Evolutionary conservation across 352 stramenopile genomes (phyloP).

Genomic region (Phytophthora rubi): DNA sequence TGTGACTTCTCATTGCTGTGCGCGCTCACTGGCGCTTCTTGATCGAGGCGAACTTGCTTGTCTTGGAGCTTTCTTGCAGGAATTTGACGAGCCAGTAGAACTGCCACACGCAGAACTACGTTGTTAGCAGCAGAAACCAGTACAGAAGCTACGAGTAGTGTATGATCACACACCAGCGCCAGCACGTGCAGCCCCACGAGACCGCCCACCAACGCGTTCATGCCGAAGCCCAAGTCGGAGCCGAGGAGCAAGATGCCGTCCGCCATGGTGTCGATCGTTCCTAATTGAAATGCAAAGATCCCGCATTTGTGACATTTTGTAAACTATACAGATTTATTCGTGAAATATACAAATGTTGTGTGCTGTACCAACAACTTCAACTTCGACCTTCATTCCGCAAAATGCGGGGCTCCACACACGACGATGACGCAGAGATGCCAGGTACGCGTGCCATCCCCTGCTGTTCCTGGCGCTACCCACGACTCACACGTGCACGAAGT

Average conservation of each 20-base stretch:
- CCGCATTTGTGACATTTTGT: slow-evolving; percentile 1
- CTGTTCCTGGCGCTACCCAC: neutral
- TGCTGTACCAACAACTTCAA: slow-evolving; percentile 31
- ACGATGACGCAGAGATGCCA: neutral
- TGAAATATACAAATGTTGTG: slow-evolving; percentile 4
- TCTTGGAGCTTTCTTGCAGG: slow-evolving; percentile 61
- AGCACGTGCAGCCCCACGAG: slow-evolving; percentile 79
- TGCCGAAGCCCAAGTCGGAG: slow-evolving; percentile 51
- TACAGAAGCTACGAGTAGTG: neutral
- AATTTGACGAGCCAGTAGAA: slow-evolving; percentile 75
- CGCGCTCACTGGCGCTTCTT: slow-evolving; percentile 69
- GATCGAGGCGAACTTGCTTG: slow-evolving; percentile 38
- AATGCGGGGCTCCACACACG: slow-evolving; percentile 14
- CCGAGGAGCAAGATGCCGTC: slow-evolving; percentile 43
- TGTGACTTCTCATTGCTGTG: neutral
- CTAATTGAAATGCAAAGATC: slow-evolving; percentile 3
- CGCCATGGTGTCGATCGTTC: slow-evolving; percentile 11
- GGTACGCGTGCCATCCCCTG: slow-evolving; percentile 7
- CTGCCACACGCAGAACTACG: slow-evolving; percentile 14
- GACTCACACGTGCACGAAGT: neutral
- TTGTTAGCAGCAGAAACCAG: slow-evolving; percentile 4
- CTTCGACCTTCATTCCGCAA: slow-evolving; percentile 33
- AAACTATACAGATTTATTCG: neutral
- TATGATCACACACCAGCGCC: slow-evolving; percentile 51
- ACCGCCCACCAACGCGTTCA: slow-evolving; percentile 73